Evolutionary conservation across 345 rosid species (phyloP), one percentile per base, ranked within the genome.

Genomic region (Corymbia maculata): DNA sequence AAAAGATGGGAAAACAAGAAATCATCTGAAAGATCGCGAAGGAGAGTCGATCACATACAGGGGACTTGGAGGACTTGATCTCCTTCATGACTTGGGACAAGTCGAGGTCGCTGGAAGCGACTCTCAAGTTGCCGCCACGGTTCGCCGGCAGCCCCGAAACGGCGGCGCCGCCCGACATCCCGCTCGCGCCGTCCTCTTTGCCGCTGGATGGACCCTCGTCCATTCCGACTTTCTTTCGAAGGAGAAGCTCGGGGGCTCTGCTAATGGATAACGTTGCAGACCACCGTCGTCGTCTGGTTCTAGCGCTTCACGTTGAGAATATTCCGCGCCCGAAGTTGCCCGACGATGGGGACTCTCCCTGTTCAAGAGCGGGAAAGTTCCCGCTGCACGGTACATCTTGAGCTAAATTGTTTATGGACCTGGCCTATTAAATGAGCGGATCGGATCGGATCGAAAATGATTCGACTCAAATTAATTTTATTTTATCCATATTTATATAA

Each of bases 91-190:
- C 92, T 50, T 92, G 86, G 84, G 87, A 89, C 86, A 92, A 90
- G 88, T 85, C 90, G 52, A 93, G 87, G 89, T 95, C 96, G 85
- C 85, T 86, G 42, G 95, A 90, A 79, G 95, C 96, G 75, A 90
- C 91, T 82, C 89, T 93, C 75, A 94, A 80, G 89, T 94, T 94
- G 86, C 94, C 94, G 66, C 91, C 94, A 86, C 92, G 93, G 86
- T 90, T 94, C 85, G 30, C 57, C 45, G 93, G 92, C 16, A 91
- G 68, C 30, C 89, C 89, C 61, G 91, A 61, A 42, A 75, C 49
- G 49, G 28, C 49, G 24, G 28, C 26, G 15, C 49, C 82, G 82
- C 44, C 79, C 79, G 9, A 68, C 9, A 8, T 8, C 30, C 30
- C 30, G 79, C 79, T 32, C 3, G 79, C 22, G 22, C 82, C 49